phyloP scores from a whole-genome alignment of 2,329 filamentous ascomycete genomes.

The Juglanconis sp. region DNA sequence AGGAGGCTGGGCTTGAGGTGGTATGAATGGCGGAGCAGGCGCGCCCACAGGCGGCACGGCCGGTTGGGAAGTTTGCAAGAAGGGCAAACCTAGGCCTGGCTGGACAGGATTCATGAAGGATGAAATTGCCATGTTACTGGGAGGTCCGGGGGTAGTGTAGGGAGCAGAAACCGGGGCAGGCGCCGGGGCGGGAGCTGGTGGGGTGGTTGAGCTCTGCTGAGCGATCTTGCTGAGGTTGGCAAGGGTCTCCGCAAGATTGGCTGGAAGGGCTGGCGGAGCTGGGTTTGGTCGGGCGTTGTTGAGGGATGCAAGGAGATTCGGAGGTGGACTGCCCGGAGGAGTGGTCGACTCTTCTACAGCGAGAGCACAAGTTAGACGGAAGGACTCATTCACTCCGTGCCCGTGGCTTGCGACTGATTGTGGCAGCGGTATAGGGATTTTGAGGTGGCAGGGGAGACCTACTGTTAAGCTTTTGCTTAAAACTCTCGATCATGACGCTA shows the following conservation, averaged over 20 bases:
- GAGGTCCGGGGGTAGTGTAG: slow-evolving; percentile 24
- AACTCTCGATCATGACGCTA: slow-evolving; percentile 69
- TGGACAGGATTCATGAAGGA: slow-evolving; percentile 22
- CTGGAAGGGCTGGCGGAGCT: slow-evolving; percentile 38
- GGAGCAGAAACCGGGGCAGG: slow-evolving; percentile 28
- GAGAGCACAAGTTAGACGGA: slow-evolving; percentile 35
- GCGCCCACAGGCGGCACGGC: slow-evolving; percentile 59
- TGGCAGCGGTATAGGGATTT: background rate
- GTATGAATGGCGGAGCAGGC: slow-evolving; percentile 35
- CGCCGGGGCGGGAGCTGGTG: slow-evolving; percentile 30
- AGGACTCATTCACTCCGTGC: background rate
- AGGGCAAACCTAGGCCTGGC: slow-evolving; percentile 23
- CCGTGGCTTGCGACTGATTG: background rate
- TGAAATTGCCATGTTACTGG: slow-evolving; percentile 25
- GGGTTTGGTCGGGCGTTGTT: slow-evolving; percentile 30
- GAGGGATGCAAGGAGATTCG: slow-evolving; percentile 40
- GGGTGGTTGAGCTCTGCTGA: slow-evolving; percentile 62
- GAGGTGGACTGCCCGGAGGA: slow-evolving; percentile 60
- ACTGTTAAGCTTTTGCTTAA: slow-evolving; percentile 72
- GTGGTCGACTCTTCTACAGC: slow-evolving; percentile 66
- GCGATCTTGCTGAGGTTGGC: slow-evolving; percentile 79
- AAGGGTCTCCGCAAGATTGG: slow-evolving; percentile 72
- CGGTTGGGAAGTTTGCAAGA: slow-evolving; percentile 36
- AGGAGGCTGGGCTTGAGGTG: slow-evolving; percentile 30
- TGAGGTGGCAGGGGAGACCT: slow-evolving; percentile 10